Base-by-base conservation (phyloP, 2,329 filamentous ascomycete genomes). In the Cladosporium sp. region DNA sequence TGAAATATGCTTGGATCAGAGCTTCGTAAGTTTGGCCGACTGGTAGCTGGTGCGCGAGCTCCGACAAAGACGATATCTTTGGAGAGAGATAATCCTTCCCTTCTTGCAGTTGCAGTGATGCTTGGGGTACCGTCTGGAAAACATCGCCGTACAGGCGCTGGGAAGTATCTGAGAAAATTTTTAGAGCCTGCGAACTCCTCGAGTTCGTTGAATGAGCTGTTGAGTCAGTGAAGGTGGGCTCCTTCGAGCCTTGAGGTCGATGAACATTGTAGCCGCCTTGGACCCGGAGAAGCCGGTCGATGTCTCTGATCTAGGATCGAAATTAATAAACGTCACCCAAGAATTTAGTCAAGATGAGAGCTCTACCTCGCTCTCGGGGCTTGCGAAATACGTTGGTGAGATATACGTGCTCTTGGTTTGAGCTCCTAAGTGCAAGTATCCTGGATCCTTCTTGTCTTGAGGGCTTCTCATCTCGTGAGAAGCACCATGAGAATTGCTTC, bases 341-440 rank as follows among this genome's bases (percentile, higher is more conserved):
- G n/a, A n/a, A n/a, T n/a, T n/a, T n/a, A n/a, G n/a, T n/a, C n/a
- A n/a, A n/a, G n/a, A n/a, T n/a, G n/a, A n/a, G n/a, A n/a, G n/a
- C n/a, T n/a, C n/a, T 45, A 61, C 62, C 55, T 64, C 63, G 47
- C 63, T 61, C 34, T 57, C 59, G 22, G 63, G 63, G 20, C 61
- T 49, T 17, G 63, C 63, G 38, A 64, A 64, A 22, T 64, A 61
- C 11, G 61, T 61, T 38, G 57, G 60, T 12, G 63, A 64, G 17
- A 64, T 63, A 49, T 64, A 64, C 15, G 63, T 61, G 3, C 63
- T 61, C 42, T 64, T 64, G 39, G 63, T 64, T 22, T 64, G 63
- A 15, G 63, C 61, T n/a, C 63, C 63, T 12, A 64, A 61, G 49
- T 64, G 63, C 22, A 64, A 42, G 51, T 64, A 61, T 25, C 63